Percentiles rank a stretch among this genome's conserved stretches.
Conservation (phyloP, 345 rosid genomes). For the Cochlearia excelsa region DNA sequence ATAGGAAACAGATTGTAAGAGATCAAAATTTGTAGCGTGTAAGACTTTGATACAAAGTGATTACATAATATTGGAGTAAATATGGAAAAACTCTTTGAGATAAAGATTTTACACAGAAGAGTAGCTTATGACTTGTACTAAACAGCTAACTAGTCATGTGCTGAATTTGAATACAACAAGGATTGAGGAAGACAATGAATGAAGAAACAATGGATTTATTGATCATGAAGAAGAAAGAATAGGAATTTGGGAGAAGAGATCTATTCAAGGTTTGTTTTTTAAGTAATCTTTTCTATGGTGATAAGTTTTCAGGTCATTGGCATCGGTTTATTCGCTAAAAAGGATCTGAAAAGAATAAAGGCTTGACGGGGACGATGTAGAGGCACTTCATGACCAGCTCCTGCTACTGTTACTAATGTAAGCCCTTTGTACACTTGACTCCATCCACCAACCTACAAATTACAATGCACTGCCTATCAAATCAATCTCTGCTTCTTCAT, state of each 20-base stretch:
- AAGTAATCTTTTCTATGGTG: too few species aligned
- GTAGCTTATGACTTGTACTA: constrained; percentile 5
- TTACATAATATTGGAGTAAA: neutral
- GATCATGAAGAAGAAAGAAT: constrained; percentile 20
- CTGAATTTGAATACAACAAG: neutral
- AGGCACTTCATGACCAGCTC: constrained; percentile 97
- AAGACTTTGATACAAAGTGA: neutral
- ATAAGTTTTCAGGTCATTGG: constrained; percentile 34
- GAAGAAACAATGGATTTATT: constrained; percentile 22
- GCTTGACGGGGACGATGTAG: constrained; percentile 83
- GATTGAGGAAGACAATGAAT: constrained; percentile 11
- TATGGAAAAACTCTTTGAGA: neutral
- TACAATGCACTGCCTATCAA: neutral
- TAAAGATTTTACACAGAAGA: constrained; percentile 18
- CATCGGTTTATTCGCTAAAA: constrained; percentile 72
- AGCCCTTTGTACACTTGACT: constrained; percentile 88
- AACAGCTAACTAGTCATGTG: constrained; percentile 2
- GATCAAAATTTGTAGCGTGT: constrained; percentile 1
- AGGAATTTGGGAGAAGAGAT: constrained; percentile 15
- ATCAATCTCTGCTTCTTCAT: constrained; percentile 7
- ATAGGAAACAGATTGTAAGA: neutral
- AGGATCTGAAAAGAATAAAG: constrained; percentile 78
- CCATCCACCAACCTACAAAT: constrained; percentile 86
- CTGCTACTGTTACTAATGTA: constrained; percentile 71
- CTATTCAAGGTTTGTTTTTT: constrained; percentile 6